These are phyloP conservation scores for Allium sativum DNA, from an alignment of 106 monocot species.

Conservation along the genomic window DNA sequence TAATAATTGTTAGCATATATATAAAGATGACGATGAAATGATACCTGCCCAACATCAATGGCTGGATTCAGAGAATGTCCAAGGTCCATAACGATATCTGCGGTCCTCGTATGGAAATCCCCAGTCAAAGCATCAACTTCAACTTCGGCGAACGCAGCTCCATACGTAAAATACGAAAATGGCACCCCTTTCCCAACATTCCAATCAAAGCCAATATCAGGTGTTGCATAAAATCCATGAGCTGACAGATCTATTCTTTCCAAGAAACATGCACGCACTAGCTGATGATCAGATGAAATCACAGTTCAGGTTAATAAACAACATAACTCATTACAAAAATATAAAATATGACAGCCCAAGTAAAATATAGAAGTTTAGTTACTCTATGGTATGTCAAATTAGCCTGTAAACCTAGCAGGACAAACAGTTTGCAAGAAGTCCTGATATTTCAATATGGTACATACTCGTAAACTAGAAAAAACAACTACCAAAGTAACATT, in stretches of 20 bases:
- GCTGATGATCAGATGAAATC: constrained; percentile 22
- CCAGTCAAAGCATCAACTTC: constrained; percentile 93
- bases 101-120: constrained; percentile 71
- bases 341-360: not conserved
- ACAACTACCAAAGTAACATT: no score
- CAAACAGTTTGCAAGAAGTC: not conserved
- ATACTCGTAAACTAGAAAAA: not conserved
- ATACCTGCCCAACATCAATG: constrained; percentile 94
- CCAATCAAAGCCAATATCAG: constrained; percentile 76
- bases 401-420: not conserved
- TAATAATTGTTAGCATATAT: not conserved
- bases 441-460: not conserved
- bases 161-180: constrained; percentile 84
- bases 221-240: constrained; percentile 89
- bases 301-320: not conserved
- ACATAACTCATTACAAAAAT: not conserved
- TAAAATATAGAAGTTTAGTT: not conserved
- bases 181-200: constrained; percentile 55
- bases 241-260: constrained; percentile 91
- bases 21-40: not conserved
- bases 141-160: constrained; percentile 89
- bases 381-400: no score
- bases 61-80: constrained; percentile 91
- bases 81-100: constrained; percentile 88
- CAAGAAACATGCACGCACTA: constrained; percentile 57